Evolutionary conservation across 805 yeast species (phyloP).

Genomic region (Schwanniomyces pseudopolymorphus): DNA sequence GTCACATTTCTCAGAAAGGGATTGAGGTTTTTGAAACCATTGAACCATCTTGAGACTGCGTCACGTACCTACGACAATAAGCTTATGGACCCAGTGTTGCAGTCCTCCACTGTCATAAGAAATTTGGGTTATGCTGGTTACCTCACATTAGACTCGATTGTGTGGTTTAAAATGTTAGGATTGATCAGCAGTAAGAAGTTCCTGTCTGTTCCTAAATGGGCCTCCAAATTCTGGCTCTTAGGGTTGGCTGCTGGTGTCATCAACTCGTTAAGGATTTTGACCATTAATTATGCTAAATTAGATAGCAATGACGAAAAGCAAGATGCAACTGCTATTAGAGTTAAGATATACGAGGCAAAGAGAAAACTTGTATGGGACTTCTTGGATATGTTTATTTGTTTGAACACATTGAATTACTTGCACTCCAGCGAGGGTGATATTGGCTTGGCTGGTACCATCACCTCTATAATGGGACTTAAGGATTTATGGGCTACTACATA

Average conservation of each 20-base stretch:
- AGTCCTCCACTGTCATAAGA: constrained; percentile 52
- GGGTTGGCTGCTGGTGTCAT: constrained; percentile 65
- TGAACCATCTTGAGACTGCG: constrained; percentile 69
- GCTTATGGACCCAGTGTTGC: constrained; percentile 59
- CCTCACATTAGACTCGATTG: constrained; percentile 61
- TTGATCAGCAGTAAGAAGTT: constrained; percentile 49
- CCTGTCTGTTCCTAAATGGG: constrained; percentile 52
- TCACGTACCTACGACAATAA: constrained; percentile 67
- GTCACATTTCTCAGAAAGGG: constrained; percentile 77
- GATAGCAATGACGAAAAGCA: constrained; percentile 21
- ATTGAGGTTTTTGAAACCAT: constrained; percentile 79
- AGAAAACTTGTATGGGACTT: constrained; percentile 74
- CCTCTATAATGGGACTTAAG: constrained; percentile 74
- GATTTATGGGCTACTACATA: constrained; percentile 54
- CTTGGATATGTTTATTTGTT: constrained; percentile 73
- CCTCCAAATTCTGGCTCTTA: constrained; percentile 74
- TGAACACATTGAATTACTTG: constrained; percentile 61
- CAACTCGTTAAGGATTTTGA: constrained; percentile 55
- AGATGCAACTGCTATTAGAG: constrained; percentile 36
- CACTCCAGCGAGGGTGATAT: constrained; percentile 73
- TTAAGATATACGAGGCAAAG: constrained; percentile 49
- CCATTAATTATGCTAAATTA: constrained; percentile 42
- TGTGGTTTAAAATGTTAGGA: constrained; percentile 60
- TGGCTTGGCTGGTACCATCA: constrained; percentile 81
- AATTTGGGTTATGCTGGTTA: constrained; percentile 64